Conservation (phyloP, 2,329 filamentous ascomycete species). For the Zymoseptoria tritici region DNA sequence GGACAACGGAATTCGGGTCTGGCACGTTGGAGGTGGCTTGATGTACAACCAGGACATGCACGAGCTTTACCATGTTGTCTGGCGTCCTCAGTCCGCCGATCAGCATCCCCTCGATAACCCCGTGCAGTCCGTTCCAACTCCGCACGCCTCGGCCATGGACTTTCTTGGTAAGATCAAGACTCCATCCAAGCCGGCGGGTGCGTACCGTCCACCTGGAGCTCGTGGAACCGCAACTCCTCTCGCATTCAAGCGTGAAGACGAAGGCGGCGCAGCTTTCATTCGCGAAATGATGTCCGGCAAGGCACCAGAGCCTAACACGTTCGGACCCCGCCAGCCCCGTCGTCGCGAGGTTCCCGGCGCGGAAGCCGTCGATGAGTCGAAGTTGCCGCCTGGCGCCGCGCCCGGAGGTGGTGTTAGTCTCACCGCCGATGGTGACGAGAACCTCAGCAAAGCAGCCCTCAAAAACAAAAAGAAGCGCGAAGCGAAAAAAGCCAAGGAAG, state of each 20-base stretch:
- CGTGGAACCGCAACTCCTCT: constrained; percentile 81
- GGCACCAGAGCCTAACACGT: constrained; percentile 57
- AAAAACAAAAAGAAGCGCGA: constrained; percentile 99
- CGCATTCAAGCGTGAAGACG: constrained; percentile 95
- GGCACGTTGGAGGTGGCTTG: constrained; percentile 79
- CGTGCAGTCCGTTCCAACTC: constrained; percentile 63
- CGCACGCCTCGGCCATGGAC: constrained; percentile 73
- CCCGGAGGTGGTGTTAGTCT: constrained; percentile 59
- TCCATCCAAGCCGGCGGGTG: constrained; percentile 92
- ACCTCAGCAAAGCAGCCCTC: constrained; percentile 71
- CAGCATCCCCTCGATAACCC: constrained; percentile 61
- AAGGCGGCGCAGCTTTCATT: constrained; percentile 82
- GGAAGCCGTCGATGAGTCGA: constrained; percentile 53
- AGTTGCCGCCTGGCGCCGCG: constrained; percentile 55
- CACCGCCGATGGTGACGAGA: constrained; percentile 61
- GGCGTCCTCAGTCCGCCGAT: constrained; percentile 67
- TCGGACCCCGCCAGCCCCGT: constrained; percentile 53
- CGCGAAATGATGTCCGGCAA: constrained; percentile 62
- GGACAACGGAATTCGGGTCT: constrained; percentile 92
- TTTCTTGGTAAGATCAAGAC: constrained; percentile 86
- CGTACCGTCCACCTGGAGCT: constrained; percentile 89
- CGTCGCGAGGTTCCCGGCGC: constrained; percentile 82
- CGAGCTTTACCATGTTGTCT: constrained; percentile 81
- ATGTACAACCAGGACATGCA: constrained; percentile 96
- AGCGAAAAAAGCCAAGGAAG: constrained; percentile 83